Conservation (phyloP, 768 basidiomycete species). For the Solioccasus polychromus region DNA sequence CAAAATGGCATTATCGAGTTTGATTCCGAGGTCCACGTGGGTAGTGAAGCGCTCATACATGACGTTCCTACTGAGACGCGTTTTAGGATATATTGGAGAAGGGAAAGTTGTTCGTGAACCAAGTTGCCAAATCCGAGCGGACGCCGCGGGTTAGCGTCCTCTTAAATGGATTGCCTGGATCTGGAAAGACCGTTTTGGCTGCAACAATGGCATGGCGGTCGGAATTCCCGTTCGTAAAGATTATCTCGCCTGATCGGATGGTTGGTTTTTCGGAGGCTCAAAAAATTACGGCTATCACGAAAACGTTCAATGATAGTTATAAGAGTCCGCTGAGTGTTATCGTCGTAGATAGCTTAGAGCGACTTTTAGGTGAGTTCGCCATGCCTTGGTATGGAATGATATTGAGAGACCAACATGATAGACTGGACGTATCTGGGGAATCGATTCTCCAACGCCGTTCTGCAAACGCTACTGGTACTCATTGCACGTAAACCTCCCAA, state of each 20-base stretch:
- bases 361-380: conserved; percentile 70
- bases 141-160: conserved; percentile 92
- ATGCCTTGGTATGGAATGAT: neutral
- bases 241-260: conserved; percentile 95
- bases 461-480: conserved; percentile 87
- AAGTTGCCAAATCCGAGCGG: conserved; percentile 84
- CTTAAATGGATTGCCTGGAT: conserved; percentile 84
- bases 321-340: conserved; percentile 97
- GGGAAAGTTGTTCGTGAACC: conserved; percentile 87
- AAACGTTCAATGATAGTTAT: conserved; percentile 92
- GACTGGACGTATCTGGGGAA: conserved; percentile 98
- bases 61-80: neutral
- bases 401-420: conserved; percentile 28
- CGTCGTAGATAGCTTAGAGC: conserved; percentile 92
- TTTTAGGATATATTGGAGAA: conserved; percentile 79
- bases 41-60: conserved; percentile 3
- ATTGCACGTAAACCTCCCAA: conserved; percentile 90
- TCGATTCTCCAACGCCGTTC: conserved; percentile 91
- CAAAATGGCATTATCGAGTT: conserved; percentile 97
- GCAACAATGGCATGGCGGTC: conserved; percentile 92
- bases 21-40: conserved; percentile 68
- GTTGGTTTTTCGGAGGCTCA: conserved; percentile 91
- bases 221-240: conserved; percentile 96
- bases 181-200: conserved; percentile 93
- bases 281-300: conserved; percentile 88